Base-by-base conservation (phyloP, 257 asterid genomes). In the Asclepias syriaca region DNA sequence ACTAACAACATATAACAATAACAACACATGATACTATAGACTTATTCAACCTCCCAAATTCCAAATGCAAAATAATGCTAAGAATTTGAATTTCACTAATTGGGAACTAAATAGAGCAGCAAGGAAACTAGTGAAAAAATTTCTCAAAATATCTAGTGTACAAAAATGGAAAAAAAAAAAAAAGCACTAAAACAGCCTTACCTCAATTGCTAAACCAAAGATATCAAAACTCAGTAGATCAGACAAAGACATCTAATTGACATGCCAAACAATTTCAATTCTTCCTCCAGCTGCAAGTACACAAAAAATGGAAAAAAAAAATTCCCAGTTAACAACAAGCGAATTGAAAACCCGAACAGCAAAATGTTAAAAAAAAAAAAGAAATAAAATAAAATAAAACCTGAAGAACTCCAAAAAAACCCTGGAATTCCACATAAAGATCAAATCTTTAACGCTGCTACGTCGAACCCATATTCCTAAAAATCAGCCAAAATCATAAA, bases 401-500 rank as follows among this genome's bases (percentile, higher is more conserved):
- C 89, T 76, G 66, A 65, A 29, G 34, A 40, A 22, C 8, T 4
- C 40, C 65, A 49, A 65, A 71, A 71, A 75, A 74, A 60, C 43
- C 40, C 75, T 54, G 71, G 65, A 37, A 51, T 61, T 22, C 40
- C 74, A 72, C 69, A 72, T 72, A 77, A 87, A 81, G 80, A 21
- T 71, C 39, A 65, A 63, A 75, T 51, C 84, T 70, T 75, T 55
- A 68, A 74, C 74, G 72, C 57, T 60, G 43, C 67, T 3, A 43
- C 1, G n/a, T 32, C 65, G 29, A 64, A 7, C 24, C 19, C 15
- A 18, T 40, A 8, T 16, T 39, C 50, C 22, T 63, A 53, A n/a
- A n/a, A 43, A 53, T 58, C 46, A 16, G 39, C 56, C 46, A 9
- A 21, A 16, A 71, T 53, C 53, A 37, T 32, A 70, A 61, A 16